These are phyloP conservation scores for Cutaneotrichosporon curvatum DNA, from an alignment of 1,284 basidiomycete species.

Conservation along the genomic window DNA sequence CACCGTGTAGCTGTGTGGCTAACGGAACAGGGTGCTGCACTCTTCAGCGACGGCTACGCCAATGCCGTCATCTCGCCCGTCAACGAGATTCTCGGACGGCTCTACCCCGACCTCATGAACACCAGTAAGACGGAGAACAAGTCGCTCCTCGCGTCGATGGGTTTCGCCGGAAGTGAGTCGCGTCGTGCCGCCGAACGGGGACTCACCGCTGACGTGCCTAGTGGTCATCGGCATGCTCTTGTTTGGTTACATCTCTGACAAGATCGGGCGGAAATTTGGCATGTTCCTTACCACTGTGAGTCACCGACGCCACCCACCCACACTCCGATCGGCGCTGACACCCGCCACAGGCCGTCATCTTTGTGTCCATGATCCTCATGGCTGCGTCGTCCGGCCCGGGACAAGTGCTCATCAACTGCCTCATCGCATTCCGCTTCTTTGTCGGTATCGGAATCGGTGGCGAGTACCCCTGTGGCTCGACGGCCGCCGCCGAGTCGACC, in stretches of 20 bases:
- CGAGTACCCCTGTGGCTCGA: slow-evolving; percentile 65
- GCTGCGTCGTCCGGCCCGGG: slow-evolving; percentile 45
- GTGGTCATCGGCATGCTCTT: slow-evolving; percentile 10
- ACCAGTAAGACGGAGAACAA: slow-evolving; percentile 50
- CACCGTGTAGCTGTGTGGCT: not conserved
- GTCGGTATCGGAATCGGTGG: slow-evolving; percentile 69
- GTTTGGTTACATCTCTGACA: slow-evolving; percentile 67
- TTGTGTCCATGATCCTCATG: slow-evolving; percentile 49
- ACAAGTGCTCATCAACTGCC: slow-evolving; percentile 64
- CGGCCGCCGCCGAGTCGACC: slow-evolving; percentile 73
- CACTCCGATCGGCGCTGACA: not conserved
- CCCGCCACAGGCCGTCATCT: slow-evolving; percentile 11
- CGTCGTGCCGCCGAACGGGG: not conserved
- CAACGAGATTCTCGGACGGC: slow-evolving; percentile 56
- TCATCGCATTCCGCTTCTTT: slow-evolving; percentile 74
- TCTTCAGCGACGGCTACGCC: slow-evolving; percentile 76
- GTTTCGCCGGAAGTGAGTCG: slow-evolving; percentile 63
- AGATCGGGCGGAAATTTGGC: slow-evolving; percentile 67
- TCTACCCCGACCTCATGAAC: slow-evolving; percentile 54
- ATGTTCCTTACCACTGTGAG: slow-evolving; percentile 15
- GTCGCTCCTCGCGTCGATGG: slow-evolving; percentile 56
- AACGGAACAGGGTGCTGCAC: slow-evolving; percentile 56
- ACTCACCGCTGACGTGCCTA: not conserved
- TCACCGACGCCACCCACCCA: not conserved
- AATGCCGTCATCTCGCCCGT: slow-evolving; percentile 63